These are phyloP conservation scores for Mesostigma viride DNA, from an alignment of 139 green algal genomes.

Conservation along the genomic window DNA sequence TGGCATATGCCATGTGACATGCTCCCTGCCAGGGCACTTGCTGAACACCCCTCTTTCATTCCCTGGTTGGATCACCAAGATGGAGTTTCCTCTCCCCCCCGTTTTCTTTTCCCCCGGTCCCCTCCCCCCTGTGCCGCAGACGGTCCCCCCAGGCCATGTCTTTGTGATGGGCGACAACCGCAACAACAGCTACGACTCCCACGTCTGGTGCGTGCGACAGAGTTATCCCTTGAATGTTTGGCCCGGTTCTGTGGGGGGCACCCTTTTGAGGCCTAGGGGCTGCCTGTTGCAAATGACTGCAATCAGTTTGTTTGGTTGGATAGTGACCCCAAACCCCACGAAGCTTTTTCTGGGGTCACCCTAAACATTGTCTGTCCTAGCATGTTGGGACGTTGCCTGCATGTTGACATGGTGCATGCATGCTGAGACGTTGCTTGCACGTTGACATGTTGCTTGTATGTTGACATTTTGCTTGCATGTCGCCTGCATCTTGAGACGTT, in stretches of 20 bases:
- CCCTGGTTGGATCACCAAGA: neutral
- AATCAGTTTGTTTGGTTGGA: neutral
- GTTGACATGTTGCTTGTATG: no score
- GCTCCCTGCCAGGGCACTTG: neutral
- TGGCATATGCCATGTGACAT: neutral
- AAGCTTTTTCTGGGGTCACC: neutral
- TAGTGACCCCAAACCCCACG: neutral
- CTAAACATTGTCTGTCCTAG: neutral
- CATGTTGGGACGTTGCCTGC: neutral
- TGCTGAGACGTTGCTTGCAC: no score
- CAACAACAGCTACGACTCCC: slow-evolving; percentile 97
- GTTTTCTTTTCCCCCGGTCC: no score
- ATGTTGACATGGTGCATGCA: no score
- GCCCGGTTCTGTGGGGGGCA: neutral
- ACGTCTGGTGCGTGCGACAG: slow-evolving; percentile 62
- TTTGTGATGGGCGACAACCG: slow-evolving; percentile 98
- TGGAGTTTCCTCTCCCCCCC: no score
- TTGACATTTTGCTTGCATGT: no score
- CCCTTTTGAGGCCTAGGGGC: neutral
- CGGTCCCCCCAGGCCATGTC: slow-evolving; percentile 59
- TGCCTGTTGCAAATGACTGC: neutral
- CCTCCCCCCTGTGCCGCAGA: slow-evolving; percentile 25
- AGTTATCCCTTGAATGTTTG: neutral
- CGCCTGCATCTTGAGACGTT: no score
- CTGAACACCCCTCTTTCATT: neutral